Percentiles rank a stretch among this genome's conserved stretches.
Evolutionary conservation across 805 yeast genomes (phyloP).

Genomic region (Starmerella davenportii): DNA sequence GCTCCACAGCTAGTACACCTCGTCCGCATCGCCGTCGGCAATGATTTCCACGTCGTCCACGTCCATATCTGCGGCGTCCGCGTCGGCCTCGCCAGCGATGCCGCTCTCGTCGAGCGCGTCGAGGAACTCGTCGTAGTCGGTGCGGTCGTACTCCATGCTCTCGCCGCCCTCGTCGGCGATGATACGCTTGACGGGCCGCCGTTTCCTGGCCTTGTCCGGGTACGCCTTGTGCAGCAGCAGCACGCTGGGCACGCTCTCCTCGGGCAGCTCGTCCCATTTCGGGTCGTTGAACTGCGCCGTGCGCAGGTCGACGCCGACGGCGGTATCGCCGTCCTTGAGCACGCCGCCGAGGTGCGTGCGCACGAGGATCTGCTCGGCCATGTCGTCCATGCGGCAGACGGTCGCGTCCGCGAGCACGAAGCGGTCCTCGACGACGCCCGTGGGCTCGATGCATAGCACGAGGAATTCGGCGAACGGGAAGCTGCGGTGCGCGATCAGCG

Average conservation of each 20-base stretch:
- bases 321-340: slow-evolving; percentile 92
- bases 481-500: slow-evolving; percentile 35
- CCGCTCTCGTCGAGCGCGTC: slow-evolving; percentile 89
- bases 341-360: slow-evolving; percentile 88
- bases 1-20: too few relatives aligned
- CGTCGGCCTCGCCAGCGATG: too few relatives aligned
- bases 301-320: slow-evolving; percentile 70
- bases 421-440: slow-evolving; percentile 61
- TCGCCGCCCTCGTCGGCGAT: slow-evolving; percentile 87
- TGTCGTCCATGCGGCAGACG: slow-evolving; percentile 71
- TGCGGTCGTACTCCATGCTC: slow-evolving; percentile 49
- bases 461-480: slow-evolving; percentile 66
- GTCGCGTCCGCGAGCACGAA: slow-evolving; percentile 77
- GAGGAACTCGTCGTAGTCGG: slow-evolving; percentile 66
- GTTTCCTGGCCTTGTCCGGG: slow-evolving; percentile 53
- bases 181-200: slow-evolving; percentile 85
- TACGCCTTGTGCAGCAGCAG: slow-evolving; percentile 79
- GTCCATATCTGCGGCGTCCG: too few relatives aligned
- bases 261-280: slow-evolving; percentile 26
- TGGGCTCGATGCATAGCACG: slow-evolving; percentile 85
- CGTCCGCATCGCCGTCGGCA: too few relatives aligned
- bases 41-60: too few relatives aligned
- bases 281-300: slow-evolving; percentile 63
- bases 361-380: slow-evolving; percentile 69
- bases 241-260: slow-evolving; percentile 44